A percentile compares a stretch with the other conserved stretches of the same genome.
Evolutionary conservation across 1,284 basidiomycete genomes (phyloP).

Genomic region (Cryptococcus floricola): DNA sequence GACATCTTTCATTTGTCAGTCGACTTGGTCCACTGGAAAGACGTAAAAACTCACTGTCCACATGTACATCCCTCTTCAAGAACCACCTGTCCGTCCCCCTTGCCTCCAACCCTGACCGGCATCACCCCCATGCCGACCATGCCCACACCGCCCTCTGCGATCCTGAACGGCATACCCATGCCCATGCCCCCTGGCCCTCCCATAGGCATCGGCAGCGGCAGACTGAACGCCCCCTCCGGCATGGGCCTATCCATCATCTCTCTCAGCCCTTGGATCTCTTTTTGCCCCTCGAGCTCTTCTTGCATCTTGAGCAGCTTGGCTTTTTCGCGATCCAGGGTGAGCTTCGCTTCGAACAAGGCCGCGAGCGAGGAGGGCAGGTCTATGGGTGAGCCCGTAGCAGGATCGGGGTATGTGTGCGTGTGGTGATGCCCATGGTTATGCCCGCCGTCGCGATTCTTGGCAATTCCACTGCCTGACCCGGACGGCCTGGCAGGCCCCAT

Average conservation of each 20-base stretch:
- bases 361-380: constrained; percentile 44
- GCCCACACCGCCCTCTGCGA: constrained; percentile 16
- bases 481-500: constrained; percentile 6
- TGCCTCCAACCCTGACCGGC: constrained; percentile 13
- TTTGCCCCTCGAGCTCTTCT: constrained; percentile 46
- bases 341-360: constrained; percentile 47
- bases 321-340: constrained; percentile 48
- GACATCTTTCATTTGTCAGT: constrained; percentile 21
- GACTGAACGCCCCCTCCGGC: constrained; percentile 18
- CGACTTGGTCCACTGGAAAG: background rate
- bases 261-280: constrained; percentile 17
- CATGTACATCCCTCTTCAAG: constrained; percentile 40
- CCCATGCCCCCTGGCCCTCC: too few relatives aligned
- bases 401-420: background rate
- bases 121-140: constrained; percentile 42
- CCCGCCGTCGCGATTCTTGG: too few relatives aligned
- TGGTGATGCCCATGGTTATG: background rate
- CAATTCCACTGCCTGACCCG: too few relatives aligned
- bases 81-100: background rate
- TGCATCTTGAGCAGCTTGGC: constrained; percentile 47
- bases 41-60: constrained; percentile 22
- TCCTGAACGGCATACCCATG: background rate
- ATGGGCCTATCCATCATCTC: constrained; percentile 4
- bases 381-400: constrained; percentile 19
- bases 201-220: background rate